Base-by-base conservation (phyloP, 1,139 yeast genomes). In the Debaryomyces sp. region DNA sequence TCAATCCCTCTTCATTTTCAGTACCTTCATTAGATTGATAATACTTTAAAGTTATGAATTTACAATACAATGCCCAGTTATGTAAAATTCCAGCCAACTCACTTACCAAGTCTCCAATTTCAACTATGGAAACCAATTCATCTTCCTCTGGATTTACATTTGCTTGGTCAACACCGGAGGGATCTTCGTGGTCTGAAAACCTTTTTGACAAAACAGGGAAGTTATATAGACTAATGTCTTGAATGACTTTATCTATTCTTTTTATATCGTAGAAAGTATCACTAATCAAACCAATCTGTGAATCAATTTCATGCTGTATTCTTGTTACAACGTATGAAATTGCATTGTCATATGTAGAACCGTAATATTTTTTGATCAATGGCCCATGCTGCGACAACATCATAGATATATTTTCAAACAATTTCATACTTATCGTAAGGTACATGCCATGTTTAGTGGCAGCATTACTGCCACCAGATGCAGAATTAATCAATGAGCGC, bases 301-400 rank as follows among this genome's bases (percentile, higher is more conserved):
- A 78, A 61, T 94, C 99, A 18, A 96, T 87, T 62, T 94, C 99
- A 49, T 81, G 75, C 65, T 94, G 96, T 32, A 94, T 85, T 49
- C 81, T 81, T 24, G 78, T 82, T 54, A 92, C 78, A 5, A 92
- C 92, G 43, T 76, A 77, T 3, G 78, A 70, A 74, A 92, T 84
- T 24, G 89, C 85, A 17, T 77, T 68, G 1, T 76, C 73, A 45
- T 67, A 73, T 0, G 75, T 64, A 1, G 61, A 54, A 5, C 89
- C 89, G 63, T 95, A 94, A 60, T 85, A 86, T 46, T 77, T 77
- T 45, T 79, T 81, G 27, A 94, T 91, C 42, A 94, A 78, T 6
- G 85, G 86, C 0, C 95, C 84, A 64, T 94, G 99, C 62, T 91
- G 97, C 35, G 85, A 82, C 23, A 94, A 79, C 70, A 95, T 90